Conservation (phyloP, 345 rosid species). For the Durio zibethinus region DNA sequence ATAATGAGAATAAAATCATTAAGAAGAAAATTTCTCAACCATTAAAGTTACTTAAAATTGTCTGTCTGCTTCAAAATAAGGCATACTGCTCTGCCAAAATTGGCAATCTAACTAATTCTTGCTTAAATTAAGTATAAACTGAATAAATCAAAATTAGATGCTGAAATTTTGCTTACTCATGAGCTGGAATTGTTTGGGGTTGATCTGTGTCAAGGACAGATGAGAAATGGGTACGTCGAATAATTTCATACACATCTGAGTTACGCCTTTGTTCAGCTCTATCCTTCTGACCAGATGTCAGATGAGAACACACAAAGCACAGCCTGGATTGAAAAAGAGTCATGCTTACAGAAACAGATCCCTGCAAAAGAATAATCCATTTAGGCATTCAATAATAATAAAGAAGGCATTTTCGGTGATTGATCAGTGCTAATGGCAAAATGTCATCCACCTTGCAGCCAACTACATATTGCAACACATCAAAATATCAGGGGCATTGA, state of each 20-base stretch:
- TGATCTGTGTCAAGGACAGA: slow-evolving; percentile 62
- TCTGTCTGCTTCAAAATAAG: not conserved
- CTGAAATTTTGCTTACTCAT: slow-evolving; percentile 60
- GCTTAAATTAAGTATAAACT: not conserved
- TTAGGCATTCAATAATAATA: slow-evolving; percentile 17
- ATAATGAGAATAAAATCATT: not conserved
- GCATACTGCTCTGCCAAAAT: not conserved
- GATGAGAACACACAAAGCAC: slow-evolving; percentile 98
- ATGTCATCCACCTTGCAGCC: not conserved
- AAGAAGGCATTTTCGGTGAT: not conserved
- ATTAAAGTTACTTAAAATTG: not conserved
- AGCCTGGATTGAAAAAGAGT: slow-evolving; percentile 80
- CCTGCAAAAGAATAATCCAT: slow-evolving; percentile 52
- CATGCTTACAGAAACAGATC: slow-evolving; percentile 97
- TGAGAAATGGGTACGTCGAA: slow-evolving; percentile 72
- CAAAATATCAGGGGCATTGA: slow-evolving; percentile 4
- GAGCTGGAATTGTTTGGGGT: slow-evolving; percentile 78
- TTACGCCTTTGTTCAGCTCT: slow-evolving; percentile 92
- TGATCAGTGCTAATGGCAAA: not conserved
- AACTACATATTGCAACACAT: not conserved
- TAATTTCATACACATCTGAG: slow-evolving; percentile 82
- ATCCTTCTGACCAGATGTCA: slow-evolving; percentile 93
- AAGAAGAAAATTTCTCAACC: not conserved
- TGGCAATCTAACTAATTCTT: not conserved
- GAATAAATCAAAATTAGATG: slow-evolving; percentile 1